Percentiles rank a stretch among this genome's conserved stretches.
phyloP scores from a whole-genome alignment of 768 basidiomycete genomes.

The Cystofilobasidium macerans region DNA sequence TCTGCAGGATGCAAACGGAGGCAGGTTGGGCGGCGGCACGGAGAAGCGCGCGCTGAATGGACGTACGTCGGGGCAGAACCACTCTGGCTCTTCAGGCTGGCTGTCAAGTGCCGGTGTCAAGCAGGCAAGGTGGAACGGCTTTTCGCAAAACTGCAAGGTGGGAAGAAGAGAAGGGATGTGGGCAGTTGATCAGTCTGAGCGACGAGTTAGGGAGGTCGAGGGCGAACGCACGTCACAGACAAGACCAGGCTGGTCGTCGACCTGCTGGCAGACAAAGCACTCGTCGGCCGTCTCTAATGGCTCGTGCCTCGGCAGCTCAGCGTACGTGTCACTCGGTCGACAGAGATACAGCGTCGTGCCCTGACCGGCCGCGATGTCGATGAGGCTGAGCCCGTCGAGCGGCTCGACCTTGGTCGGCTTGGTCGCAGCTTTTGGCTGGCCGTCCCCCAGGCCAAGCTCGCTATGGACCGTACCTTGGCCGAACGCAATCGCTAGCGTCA shows the following conservation, averaged over 20 bases:
- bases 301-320: slow-evolving; percentile 17
- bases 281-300: slow-evolving; percentile 8
- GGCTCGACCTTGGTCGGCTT: slow-evolving; percentile 46
- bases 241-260: neutral
- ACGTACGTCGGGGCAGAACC: slow-evolving; percentile 8
- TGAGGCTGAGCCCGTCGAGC: slow-evolving; percentile 65
- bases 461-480: slow-evolving; percentile 32
- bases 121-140: neutral
- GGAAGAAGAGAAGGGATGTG: too few relatives aligned
- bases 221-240: neutral
- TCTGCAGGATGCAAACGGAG: neutral
- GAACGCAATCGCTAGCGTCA: slow-evolving; percentile 58
- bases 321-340: slow-evolving; percentile 13
- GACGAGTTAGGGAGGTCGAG: too few relatives aligned
- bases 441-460: slow-evolving; percentile 34
- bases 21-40: neutral
- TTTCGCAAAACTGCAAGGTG: too few relatives aligned
- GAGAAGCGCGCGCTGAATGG: neutral
- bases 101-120: neutral
- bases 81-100: neutral
- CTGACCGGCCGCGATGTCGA: slow-evolving; percentile 40
- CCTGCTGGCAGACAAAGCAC: neutral
- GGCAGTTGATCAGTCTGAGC: too few relatives aligned
- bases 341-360: slow-evolving; percentile 13
- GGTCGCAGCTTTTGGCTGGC: slow-evolving; percentile 52